phyloP scores from a whole-genome alignment of 148 eudicot species.

The Mesembryanthemum crystallinum region DNA sequence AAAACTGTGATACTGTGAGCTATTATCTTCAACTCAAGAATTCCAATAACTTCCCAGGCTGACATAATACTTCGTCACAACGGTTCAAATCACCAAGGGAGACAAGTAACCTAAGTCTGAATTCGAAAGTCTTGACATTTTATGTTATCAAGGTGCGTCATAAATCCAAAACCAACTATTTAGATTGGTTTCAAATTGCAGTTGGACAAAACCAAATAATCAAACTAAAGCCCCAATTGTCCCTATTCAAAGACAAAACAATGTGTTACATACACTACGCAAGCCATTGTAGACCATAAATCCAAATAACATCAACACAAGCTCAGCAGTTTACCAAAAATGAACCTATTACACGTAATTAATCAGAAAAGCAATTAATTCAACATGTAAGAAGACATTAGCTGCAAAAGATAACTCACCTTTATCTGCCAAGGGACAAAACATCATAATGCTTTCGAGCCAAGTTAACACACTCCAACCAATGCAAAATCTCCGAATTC shows the following conservation, averaged over 20 bases:
- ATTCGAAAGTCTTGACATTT: too few species aligned
- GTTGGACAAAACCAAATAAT: background rate
- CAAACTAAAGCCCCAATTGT: background rate
- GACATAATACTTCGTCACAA: too few species aligned
- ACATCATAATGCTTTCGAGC: conserved; percentile 24
- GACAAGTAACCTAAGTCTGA: too few species aligned
- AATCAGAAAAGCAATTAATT: background rate
- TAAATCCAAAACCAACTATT: background rate
- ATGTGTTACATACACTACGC: too few species aligned
- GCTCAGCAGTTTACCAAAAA: background rate
- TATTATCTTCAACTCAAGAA: too few species aligned
- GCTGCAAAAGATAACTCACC: background rate
- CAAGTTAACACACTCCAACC: conserved; percentile 69
- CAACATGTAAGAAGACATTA: background rate
- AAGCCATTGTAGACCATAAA: background rate
- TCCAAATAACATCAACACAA: background rate
- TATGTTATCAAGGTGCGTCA: too few species aligned
- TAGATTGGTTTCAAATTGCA: background rate
- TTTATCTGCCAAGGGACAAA: conserved; percentile 2
- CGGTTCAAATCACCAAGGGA: too few species aligned
- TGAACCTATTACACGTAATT: background rate
- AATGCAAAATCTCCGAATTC: conserved; percentile 72
- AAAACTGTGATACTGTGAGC: too few species aligned
- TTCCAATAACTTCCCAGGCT: too few species aligned
- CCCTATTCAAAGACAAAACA: background rate